Evolutionary conservation across 352 stramenopile species (phyloP).

Genomic region (Pythium apleroticum): DNA sequence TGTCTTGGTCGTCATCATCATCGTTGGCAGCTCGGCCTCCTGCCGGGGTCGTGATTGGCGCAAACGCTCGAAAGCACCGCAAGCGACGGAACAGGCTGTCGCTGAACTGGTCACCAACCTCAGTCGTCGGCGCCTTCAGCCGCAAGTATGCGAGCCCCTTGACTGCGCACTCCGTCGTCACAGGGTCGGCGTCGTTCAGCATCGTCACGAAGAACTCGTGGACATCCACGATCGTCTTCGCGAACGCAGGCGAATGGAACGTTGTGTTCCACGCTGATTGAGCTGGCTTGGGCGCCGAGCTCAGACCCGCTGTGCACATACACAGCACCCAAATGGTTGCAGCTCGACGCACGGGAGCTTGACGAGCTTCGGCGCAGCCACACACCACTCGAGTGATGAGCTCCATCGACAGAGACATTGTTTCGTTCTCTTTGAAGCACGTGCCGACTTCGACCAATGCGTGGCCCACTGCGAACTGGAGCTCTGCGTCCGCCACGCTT

Average conservation of each 20-base stretch:
- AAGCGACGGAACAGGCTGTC: conserved; percentile 77
- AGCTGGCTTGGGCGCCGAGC: neutral
- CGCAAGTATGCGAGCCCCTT: conserved; percentile 78
- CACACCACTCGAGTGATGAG: conserved; percentile 46
- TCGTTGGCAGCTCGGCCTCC: neutral
- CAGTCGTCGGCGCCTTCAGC: conserved; percentile 47
- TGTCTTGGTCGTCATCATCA: conserved; percentile 31
- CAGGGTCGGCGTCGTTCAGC: conserved; percentile 67
- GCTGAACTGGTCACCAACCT: conserved; percentile 64
- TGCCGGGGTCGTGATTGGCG: conserved; percentile 27
- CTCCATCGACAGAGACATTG: conserved; percentile 9
- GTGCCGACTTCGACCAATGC: conserved; percentile 53
- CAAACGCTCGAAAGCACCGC: conserved; percentile 76
- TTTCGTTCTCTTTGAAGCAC: conserved; percentile 14
- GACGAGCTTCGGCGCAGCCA: conserved; percentile 40
- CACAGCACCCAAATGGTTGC: conserved; percentile 67
- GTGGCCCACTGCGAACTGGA: conserved; percentile 60
- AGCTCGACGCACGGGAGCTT: conserved; percentile 48
- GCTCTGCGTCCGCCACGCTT: conserved; percentile 33
- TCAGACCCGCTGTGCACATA: conserved; percentile 51
- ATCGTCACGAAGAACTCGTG: conserved; percentile 84
- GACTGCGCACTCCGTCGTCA: conserved; percentile 73
- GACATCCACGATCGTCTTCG: conserved; percentile 35
- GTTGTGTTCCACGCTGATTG: conserved; percentile 33
- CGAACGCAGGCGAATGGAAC: conserved; percentile 36